These are phyloP conservation scores for Aspergillus phoenicis DNA, from an alignment of 2,329 filamentous ascomycete species.

Conservation along the genomic window DNA sequence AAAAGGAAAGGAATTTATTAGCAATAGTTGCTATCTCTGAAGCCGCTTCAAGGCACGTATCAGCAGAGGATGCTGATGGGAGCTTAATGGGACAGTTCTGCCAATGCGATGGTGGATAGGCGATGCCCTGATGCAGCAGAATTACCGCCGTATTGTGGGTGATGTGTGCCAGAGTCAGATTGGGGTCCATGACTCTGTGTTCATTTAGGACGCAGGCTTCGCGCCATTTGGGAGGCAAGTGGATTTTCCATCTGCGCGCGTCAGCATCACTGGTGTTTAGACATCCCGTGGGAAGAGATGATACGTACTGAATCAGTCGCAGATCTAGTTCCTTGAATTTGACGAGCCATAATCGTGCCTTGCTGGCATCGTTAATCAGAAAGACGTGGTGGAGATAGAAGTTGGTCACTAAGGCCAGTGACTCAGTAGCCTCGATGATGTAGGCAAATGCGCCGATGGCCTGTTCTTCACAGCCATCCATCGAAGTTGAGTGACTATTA, in stretches of 20 bases:
- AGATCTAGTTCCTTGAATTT: slow-evolving; percentile 32
- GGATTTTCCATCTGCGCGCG: slow-evolving; percentile 28
- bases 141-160: slow-evolving; percentile 56
- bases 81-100: slow-evolving; percentile 37
- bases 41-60: slow-evolving; percentile 53
- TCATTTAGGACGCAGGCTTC: slow-evolving; percentile 40
- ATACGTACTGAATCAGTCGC: slow-evolving; percentile 29
- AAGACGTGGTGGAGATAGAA: slow-evolving; percentile 41
- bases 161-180: slow-evolving; percentile 53
- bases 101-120: slow-evolving; percentile 39
- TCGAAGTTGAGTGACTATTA: not conserved
- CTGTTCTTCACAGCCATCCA: slow-evolving; percentile 14
- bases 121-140: slow-evolving; percentile 52
- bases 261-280: too few relatives aligned
- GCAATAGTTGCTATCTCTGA: slow-evolving; percentile 47
- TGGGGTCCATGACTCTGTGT: slow-evolving; percentile 49
- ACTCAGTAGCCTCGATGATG: slow-evolving; percentile 36
- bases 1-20: slow-evolving; percentile 48
- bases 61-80: slow-evolving; percentile 51
- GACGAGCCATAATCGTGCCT: slow-evolving; percentile 39
- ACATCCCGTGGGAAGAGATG: too few relatives aligned
- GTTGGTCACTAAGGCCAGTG: slow-evolving; percentile 36
- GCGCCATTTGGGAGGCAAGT: slow-evolving; percentile 33
- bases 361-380: slow-evolving; percentile 28
- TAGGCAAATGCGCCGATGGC: slow-evolving; percentile 26